Percentiles rank a stretch among this genome's conserved stretches.
Conservation (phyloP, 2,329 filamentous ascomycete genomes). For the Ceratocystis harringtonii region DNA sequence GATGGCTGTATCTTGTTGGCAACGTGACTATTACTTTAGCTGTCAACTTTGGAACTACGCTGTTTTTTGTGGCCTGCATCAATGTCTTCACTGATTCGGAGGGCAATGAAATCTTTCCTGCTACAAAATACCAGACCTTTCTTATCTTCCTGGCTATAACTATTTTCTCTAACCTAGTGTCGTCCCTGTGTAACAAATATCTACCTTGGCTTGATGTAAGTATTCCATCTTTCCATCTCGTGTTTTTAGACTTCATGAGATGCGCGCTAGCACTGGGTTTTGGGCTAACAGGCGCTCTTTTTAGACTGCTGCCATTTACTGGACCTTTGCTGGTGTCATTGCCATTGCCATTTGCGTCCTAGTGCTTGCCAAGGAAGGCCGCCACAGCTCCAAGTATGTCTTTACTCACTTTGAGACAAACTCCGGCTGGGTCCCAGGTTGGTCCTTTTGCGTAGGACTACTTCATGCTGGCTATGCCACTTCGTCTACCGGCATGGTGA, state of each 20-base stretch:
- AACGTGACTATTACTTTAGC: slow-evolving; percentile 72
- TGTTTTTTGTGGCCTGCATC: slow-evolving; percentile 42
- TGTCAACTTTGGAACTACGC: slow-evolving; percentile 66
- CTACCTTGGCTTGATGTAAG: slow-evolving; percentile 56
- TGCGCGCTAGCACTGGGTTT: background rate
- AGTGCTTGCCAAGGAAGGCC: slow-evolving; percentile 53
- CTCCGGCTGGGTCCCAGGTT: slow-evolving; percentile 55
- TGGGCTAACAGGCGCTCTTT: background rate
- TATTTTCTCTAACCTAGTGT: slow-evolving; percentile 48
- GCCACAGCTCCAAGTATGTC: slow-evolving; percentile 45
- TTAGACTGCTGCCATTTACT: slow-evolving; percentile 56
- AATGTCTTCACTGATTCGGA: slow-evolving; percentile 37
- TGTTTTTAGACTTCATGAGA: background rate
- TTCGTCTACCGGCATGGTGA: slow-evolving; percentile 66
- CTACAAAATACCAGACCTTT: slow-evolving; percentile 49
- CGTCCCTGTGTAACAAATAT: slow-evolving; percentile 50
- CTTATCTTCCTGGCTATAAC: slow-evolving; percentile 58
- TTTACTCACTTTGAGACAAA: slow-evolving; percentile 53
- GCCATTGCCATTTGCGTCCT: slow-evolving; percentile 48
- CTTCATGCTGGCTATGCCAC: slow-evolving; percentile 60
- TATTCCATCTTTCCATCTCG: slow-evolving; percentile 17
- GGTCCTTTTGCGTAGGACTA: slow-evolving; percentile 59
- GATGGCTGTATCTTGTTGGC: slow-evolving; percentile 63
- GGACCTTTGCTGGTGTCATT: slow-evolving; percentile 57
- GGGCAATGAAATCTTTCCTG: slow-evolving; percentile 31